These are phyloP conservation scores for Mycocentrospora acerina DNA, from an alignment of 2,329 filamentous ascomycete genomes.

Conservation along the genomic window DNA sequence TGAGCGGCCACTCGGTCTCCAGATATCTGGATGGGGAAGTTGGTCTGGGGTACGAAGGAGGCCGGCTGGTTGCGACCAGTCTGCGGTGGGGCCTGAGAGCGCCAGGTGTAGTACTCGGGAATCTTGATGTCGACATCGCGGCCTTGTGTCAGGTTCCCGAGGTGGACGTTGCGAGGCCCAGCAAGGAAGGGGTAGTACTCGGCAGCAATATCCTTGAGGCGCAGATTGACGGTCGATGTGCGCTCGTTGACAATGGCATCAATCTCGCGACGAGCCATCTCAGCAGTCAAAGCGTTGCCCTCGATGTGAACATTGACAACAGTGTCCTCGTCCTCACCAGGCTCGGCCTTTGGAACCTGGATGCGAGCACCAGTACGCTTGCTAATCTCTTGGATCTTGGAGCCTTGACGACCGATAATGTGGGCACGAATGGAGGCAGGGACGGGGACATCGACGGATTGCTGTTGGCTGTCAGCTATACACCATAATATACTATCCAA, in stretches of 20 bases:
- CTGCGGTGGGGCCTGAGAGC: conserved; percentile 65
- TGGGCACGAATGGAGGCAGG: conserved; percentile 81
- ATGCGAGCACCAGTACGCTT: conserved; percentile 88
- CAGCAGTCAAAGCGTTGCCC: conserved; percentile 85
- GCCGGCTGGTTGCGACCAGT: conserved; percentile 65
- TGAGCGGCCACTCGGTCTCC: conserved; percentile 84
- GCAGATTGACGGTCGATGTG: conserved; percentile 76
- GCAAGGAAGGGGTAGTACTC: conserved; percentile 97
- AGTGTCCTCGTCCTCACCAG: conserved; percentile 75
- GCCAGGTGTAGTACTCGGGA: conserved; percentile 77
- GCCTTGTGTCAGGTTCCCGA: conserved; percentile 68
- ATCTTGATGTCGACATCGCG: conserved; percentile 80
- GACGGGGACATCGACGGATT: conserved; percentile 73
- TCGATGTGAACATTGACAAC: conserved; percentile 86
- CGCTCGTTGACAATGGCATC: conserved; percentile 85
- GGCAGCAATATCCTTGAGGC: conserved; percentile 79
- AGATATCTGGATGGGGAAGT: conserved; percentile 79
- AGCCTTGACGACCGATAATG: conserved; percentile 90
- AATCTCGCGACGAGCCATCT: conserved; percentile 80
- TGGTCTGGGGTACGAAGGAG: conserved; percentile 68
- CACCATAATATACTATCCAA: background rate
- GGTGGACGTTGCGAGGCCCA: conserved; percentile 69
- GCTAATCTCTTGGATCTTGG: conserved; percentile 86
- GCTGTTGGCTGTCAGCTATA: conserved; percentile 44
- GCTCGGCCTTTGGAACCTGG: conserved; percentile 80